Conservation (phyloP, 148 eudicot species). For the Chenopodium formosanum region DNA sequence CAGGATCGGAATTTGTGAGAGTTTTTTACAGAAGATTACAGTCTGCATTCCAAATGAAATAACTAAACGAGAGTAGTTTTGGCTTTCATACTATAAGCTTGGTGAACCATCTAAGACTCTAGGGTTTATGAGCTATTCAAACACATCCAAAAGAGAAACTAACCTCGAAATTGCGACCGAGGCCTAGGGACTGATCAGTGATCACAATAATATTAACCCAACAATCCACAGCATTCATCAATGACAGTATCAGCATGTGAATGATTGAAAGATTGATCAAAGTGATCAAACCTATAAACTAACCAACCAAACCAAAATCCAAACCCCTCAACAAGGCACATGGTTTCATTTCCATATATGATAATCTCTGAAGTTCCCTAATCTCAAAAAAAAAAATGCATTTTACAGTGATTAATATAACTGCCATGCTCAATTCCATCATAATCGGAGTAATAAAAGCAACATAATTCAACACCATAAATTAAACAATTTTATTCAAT, state of each 20-base stretch:
- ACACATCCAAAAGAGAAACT: background rate
- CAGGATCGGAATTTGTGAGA: background rate
- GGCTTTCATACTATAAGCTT: background rate
- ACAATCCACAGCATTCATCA: no score
- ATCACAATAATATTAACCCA: background rate
- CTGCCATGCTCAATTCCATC: background rate
- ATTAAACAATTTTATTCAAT: no score
- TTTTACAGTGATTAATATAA: no score
- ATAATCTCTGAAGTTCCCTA: no score
- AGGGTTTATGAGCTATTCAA: background rate
- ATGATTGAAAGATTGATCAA: background rate
- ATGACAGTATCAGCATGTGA: background rate
- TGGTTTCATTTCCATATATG: no score
- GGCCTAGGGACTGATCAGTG: background rate
- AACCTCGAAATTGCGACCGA: background rate
- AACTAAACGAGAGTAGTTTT: background rate
- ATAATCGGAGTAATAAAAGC: background rate
- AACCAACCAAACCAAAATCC: background rate
- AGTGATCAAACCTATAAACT: background rate
- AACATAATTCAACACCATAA: no score
- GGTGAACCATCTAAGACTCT: no score
- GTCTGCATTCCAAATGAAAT: background rate
- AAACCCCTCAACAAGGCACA: background rate
- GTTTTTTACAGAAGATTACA: background rate
- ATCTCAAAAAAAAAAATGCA: no score